A percentile compares a stretch with the other conserved stretches of the same genome.
Evolutionary conservation across 2,329 filamentous ascomycete species (phyloP).

Genomic region (Clonostachys solani): DNA sequence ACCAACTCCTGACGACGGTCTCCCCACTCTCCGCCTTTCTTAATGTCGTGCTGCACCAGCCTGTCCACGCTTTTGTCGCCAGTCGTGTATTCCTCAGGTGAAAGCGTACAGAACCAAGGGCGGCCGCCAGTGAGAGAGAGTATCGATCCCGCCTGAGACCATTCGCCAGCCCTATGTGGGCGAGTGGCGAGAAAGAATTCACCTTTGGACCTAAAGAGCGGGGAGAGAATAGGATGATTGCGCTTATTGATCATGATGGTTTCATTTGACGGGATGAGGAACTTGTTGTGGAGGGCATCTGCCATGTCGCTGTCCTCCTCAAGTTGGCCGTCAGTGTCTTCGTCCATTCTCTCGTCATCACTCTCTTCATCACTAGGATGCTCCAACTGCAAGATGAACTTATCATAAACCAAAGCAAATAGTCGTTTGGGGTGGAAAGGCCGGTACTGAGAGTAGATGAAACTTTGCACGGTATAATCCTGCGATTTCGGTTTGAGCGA

Average conservation of each 20-base stretch:
- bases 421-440: slow-evolving; percentile 47
- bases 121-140: slow-evolving; percentile 53
- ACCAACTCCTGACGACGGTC: slow-evolving; percentile 70
- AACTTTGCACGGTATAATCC: slow-evolving; percentile 69
- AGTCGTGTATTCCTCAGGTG: slow-evolving; percentile 43
- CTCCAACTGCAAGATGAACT: slow-evolving; percentile 46
- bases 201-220: slow-evolving; percentile 60
- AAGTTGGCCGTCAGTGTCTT: slow-evolving; percentile 7
- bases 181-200: slow-evolving; percentile 57
- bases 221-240: slow-evolving; percentile 43
- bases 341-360: slow-evolving; percentile 22
- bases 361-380: slow-evolving; percentile 27
- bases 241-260: slow-evolving; percentile 38
- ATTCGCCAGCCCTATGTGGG: slow-evolving; percentile 49
- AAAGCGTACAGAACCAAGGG: slow-evolving; percentile 56
- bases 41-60: slow-evolving; percentile 43
- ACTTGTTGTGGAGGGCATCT: slow-evolving; percentile 10
- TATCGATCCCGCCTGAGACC: slow-evolving; percentile 63
- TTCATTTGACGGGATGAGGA: slow-evolving; percentile 27
- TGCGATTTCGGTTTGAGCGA: slow-evolving; percentile 68
- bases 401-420: slow-evolving; percentile 38
- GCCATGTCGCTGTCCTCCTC: slow-evolving; percentile 6
- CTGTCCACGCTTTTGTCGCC: slow-evolving; percentile 41
- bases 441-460: slow-evolving; percentile 59
- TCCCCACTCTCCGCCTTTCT: slow-evolving; percentile 58